Evolutionary conservation across 1,139 yeast genomes (phyloP).

Genomic region (Yamadazyma siamensis): DNA sequence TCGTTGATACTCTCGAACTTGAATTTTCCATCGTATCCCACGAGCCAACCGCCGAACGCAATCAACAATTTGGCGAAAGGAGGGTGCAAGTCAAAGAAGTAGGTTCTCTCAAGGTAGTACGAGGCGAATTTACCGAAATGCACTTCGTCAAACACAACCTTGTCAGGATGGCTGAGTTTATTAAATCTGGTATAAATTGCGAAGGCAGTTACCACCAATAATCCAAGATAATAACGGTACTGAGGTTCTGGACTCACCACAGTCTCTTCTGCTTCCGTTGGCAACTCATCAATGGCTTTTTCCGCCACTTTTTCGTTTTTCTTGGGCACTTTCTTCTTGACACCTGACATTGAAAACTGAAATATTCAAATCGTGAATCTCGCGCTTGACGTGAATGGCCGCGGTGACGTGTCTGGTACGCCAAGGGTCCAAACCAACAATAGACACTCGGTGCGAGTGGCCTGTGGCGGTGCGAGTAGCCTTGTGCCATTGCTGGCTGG

Average conservation of each 20-base stretch:
- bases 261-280: constrained; percentile 21
- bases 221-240: constrained; percentile 38
- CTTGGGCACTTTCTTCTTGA: constrained; percentile 6
- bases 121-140: constrained; percentile 97
- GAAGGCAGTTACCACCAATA: constrained; percentile 51
- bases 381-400: too few species aligned
- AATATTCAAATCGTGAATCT: too few species aligned
- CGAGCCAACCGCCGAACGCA: constrained; percentile 85
- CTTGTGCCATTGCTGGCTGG: too few species aligned
- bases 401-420: too few species aligned
- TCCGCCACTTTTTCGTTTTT: constrained; percentile 9
- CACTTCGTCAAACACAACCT: constrained; percentile 97
- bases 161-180: constrained; percentile 66
- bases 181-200: constrained; percentile 75
- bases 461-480: too few species aligned
- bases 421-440: too few species aligned
- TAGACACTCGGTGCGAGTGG: too few species aligned
- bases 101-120: constrained; percentile 75
- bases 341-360: constrained; percentile 9
- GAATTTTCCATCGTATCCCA: constrained; percentile 86
- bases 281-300: too few species aligned
- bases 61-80: constrained; percentile 93
- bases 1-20: constrained; percentile 92
- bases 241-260: constrained; percentile 22
- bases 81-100: constrained; percentile 95